Evolutionary conservation across 352 stramenopile species (phyloP).

Genomic region (Phytophthora pistaciae): DNA sequence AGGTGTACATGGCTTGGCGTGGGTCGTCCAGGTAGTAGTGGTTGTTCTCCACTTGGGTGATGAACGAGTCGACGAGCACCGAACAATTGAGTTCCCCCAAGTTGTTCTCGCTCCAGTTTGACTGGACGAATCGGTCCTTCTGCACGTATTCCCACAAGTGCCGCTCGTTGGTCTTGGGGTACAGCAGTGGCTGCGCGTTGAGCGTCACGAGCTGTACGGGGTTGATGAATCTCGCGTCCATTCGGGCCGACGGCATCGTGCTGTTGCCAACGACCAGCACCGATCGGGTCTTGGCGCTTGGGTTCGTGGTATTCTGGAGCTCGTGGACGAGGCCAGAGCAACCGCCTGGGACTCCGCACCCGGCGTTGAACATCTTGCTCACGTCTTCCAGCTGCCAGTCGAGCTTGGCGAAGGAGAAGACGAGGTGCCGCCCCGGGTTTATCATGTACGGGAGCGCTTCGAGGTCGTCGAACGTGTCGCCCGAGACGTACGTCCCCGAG

Average conservation of each 20-base stretch:
- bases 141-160: slow-evolving; percentile 39
- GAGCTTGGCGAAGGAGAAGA: slow-evolving; percentile 48
- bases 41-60: slow-evolving; percentile 53
- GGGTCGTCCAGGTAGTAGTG: slow-evolving; percentile 54
- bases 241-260: slow-evolving; percentile 25
- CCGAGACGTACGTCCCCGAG: slow-evolving; percentile 37
- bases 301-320: slow-evolving; percentile 24
- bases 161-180: slow-evolving; percentile 19
- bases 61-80: slow-evolving; percentile 56
- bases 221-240: slow-evolving; percentile 29
- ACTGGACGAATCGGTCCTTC: slow-evolving; percentile 21
- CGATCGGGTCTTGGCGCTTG: slow-evolving; percentile 17
- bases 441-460: slow-evolving; percentile 28
- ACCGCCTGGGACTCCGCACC: slow-evolving; percentile 23
- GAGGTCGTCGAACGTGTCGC: slow-evolving; percentile 26
- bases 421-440: slow-evolving; percentile 40
- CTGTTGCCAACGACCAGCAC: slow-evolving; percentile 33
- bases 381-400: slow-evolving; percentile 43
- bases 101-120: slow-evolving; percentile 5
- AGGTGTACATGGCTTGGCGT: slow-evolving; percentile 57
- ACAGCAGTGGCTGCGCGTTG: slow-evolving; percentile 27
- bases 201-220: slow-evolving; percentile 37
- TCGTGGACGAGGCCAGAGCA: slow-evolving; percentile 41
- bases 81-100: slow-evolving; percentile 46
- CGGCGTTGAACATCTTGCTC: slow-evolving; percentile 40